Percentiles rank a stretch among this genome's conserved stretches.
Conservation (phyloP, 1,284 basidiomycete genomes). For the Fomitopsis schrenkii region DNA sequence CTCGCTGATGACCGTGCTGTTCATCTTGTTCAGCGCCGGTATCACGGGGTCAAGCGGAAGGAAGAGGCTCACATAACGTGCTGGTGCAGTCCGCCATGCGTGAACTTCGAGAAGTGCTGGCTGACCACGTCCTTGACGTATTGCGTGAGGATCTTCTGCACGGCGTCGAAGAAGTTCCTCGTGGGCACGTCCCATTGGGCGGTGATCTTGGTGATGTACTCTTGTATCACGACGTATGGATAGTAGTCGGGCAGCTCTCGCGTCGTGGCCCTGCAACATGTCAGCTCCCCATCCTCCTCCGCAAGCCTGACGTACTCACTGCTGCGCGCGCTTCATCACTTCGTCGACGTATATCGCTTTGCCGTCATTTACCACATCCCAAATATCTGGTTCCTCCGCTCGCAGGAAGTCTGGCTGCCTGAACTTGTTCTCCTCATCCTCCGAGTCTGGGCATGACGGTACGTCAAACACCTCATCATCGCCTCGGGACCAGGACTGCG, state of each 20-base stretch:
- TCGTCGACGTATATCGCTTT: slow-evolving; percentile 51
- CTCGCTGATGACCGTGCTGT: slow-evolving; percentile 39
- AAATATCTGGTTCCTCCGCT: slow-evolving; percentile 29
- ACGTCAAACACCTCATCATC: no score
- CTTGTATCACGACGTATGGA: slow-evolving; percentile 52
- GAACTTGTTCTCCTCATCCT: not conserved
- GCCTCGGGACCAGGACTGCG: no score
- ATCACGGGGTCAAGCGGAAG: not conserved
- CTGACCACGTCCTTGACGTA: slow-evolving; percentile 39
- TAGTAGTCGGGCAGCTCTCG: slow-evolving; percentile 62
- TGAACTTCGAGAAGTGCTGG: slow-evolving; percentile 45
- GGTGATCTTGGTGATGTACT: slow-evolving; percentile 42
- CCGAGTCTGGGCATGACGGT: no score
- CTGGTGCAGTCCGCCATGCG: slow-evolving; percentile 47
- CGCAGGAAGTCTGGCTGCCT: slow-evolving; percentile 36
- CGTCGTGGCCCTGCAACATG: slow-evolving; percentile 47
- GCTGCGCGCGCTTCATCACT: slow-evolving; percentile 43
- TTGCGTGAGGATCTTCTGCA: slow-evolving; percentile 33
- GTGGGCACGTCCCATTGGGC: slow-evolving; percentile 47
- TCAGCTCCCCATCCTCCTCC: slow-evolving; percentile 25
- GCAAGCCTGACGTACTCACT: slow-evolving; percentile 29
- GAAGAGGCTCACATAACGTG: slow-evolving; percentile 38
- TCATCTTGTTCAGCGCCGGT: not conserved
- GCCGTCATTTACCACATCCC: slow-evolving; percentile 3
- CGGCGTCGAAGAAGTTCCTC: slow-evolving; percentile 39